Base-by-base conservation (phyloP, 148 eudicot species). In the Vaccinium corymbosum region DNA sequence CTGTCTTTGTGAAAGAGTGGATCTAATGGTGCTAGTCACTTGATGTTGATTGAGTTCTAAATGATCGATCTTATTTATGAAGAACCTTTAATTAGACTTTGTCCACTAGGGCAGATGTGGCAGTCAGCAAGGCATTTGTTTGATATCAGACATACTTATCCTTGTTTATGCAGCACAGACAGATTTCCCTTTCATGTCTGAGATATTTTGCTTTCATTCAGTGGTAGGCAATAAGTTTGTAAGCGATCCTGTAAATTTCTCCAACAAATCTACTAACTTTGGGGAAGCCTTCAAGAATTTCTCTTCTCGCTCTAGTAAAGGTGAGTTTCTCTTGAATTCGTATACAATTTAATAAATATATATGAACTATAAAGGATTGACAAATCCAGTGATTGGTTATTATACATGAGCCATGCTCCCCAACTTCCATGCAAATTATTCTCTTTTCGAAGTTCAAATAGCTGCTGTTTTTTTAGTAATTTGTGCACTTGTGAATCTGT, bases 171-270 rank as follows among this genome's bases (percentile, higher is more conserved):
- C 6, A 25, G 11, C 12, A 22, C 25, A 32, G 22, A 42, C 62
- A 46, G 50, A 46, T 3, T 81, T 32, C 49, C 56, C 5, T 10
- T 64, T 9, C 46, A 25, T 73, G 32, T 25, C 27, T 78, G 14
- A 53, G 49, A 19, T 52, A 38, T 20, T 61, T 61, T 79, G 12
- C 25, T 78, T 79, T 29, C 55, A 56, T 86, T 51, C 94, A 94
- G 99, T 96, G 86, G 94, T 89, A 64, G 93, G 91, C 19, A 78
- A 91, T 78, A 85, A 92, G 86, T 96, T 92, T 86, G 94, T 96
- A 20, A 90, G 89, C 59, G 95, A 93, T 73, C 93, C 97, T 48
- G 93, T 89, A 86, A 87, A 77, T 38, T 95, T 92, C 89, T 92
- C 95, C 84, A 91, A 91, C 81, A 84, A 90, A 83, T 78, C 98